Evolutionary conservation across 805 yeast genomes (phyloP), one percentile per base, ranked within the genome.

Genomic region (Saccharomyces jurei): DNA sequence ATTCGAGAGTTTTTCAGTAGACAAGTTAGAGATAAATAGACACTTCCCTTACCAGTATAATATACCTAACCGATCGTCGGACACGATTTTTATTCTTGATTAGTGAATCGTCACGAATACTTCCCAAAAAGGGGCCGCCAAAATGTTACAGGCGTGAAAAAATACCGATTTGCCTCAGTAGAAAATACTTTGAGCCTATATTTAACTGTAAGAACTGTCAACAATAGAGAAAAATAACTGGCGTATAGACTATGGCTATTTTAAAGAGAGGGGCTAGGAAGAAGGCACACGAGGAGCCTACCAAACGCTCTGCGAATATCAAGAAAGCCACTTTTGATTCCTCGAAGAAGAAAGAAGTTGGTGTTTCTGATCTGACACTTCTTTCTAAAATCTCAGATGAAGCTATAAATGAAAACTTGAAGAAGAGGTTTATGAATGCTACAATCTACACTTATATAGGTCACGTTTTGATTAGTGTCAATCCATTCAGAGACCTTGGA

Each of bases 401-500:
- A 57, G 80, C 96, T 49, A 91, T 91, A 75, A 89, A 89, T 66
- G 96, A 89, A 26, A 91, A 92, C 70, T 74, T 91, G 60, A 81
- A 88, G 65, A 87, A 88, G 67, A 76, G 98, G 55, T 91, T 91
- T 70, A 82, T 86, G 74, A 89, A 89, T 64, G 91, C 87, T 26
- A 77, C 89, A 30, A 92, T 91, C 57, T 91, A 91, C 69, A 89
- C 96, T 0, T 89, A 87, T 69, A 88, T 88, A 65, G 96, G 96
- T 0, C 95, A 89, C 74, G 96, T 89, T 63, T 78, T 91, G 67
- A 92, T 91, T 63, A 88, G 96, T 1, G 96, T 91, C 52, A 91
- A 91, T 66, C 98, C 98, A 2, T 91, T 91, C 74, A 82, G 88
- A 59, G 98, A 91, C 67, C 76, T 91, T 65, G 98, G 98, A 1